Conservation (phyloP, 2,329 filamentous ascomycete species). For the Neofusicoccum cordaticola region DNA sequence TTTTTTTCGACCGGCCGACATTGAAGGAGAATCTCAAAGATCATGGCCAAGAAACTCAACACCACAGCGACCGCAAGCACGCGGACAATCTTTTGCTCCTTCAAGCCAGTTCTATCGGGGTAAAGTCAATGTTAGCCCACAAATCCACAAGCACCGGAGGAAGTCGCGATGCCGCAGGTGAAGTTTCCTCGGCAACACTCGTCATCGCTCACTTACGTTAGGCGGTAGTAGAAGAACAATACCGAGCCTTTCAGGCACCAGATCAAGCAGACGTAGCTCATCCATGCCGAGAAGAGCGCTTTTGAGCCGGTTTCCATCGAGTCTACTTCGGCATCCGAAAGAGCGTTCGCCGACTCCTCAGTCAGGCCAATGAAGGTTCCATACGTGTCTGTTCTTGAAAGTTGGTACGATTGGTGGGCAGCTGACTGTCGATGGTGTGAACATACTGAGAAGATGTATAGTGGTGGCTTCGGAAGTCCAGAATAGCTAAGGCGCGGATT, state of each 20-base stretch:
- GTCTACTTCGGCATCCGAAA: constrained; percentile 31
- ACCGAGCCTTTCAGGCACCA: constrained; percentile 45
- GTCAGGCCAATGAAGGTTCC: constrained; percentile 6
- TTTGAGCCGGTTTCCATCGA: constrained; percentile 35
- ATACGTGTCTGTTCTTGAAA: background rate
- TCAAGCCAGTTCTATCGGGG: background rate
- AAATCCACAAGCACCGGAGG: too few relatives aligned
- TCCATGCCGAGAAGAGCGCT: constrained; percentile 40
- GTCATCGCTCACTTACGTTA: constrained; percentile 40
- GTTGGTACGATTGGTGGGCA: background rate
- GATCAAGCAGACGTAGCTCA: constrained; percentile 42
- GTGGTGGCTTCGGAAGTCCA: background rate
- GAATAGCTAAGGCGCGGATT: background rate
- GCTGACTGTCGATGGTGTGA: background rate
- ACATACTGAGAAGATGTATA: background rate
- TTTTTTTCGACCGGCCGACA: constrained; percentile 39
- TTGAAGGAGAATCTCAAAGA: constrained; percentile 28
- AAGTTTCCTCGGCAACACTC: constrained; percentile 17
- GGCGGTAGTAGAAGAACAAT: constrained; percentile 42
- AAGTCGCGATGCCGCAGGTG: too few relatives aligned
- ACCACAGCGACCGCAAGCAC: constrained; percentile 20
- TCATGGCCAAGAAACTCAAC: constrained; percentile 29
- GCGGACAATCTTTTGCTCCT: background rate
- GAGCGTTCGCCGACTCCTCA: constrained; percentile 25
- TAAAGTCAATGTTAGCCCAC: too few relatives aligned